Conservation (phyloP, 1,284 basidiomycete species). For the Takashimella tepidaria region DNA sequence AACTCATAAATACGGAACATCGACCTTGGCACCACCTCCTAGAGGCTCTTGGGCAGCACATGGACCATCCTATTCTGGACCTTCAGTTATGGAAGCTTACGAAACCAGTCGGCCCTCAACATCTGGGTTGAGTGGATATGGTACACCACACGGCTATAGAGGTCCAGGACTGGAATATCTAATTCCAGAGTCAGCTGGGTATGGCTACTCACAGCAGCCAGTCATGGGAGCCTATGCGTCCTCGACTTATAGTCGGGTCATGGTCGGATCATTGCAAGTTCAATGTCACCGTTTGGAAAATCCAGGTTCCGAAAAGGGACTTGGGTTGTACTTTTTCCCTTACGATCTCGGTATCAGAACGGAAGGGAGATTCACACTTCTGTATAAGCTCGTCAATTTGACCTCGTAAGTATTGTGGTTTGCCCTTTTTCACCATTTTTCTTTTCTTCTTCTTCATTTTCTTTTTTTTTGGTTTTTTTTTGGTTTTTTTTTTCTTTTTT, state of each 20-base stretch:
- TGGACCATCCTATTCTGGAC: background rate
- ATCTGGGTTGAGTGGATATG: too few relatives aligned
- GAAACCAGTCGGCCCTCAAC: conserved; percentile 1
- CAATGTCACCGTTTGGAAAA: conserved; percentile 78
- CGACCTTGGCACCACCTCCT: background rate
- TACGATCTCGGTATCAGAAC: conserved; percentile 81
- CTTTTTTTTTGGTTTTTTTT: too few relatives aligned
- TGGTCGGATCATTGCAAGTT: conserved; percentile 78
- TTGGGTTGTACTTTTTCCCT: conserved; percentile 81
- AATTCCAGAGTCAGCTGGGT: too few relatives aligned
- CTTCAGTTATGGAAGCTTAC: background rate
- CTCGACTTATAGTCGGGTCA: conserved; percentile 71
- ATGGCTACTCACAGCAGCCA: too few relatives aligned
- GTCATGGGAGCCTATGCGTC: too few relatives aligned
- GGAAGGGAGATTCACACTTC: conserved; percentile 57
- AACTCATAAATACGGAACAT: background rate
- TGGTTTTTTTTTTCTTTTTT: too few relatives aligned
- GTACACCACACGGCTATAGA: too few relatives aligned
- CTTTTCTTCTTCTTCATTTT: too few relatives aligned
- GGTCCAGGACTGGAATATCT: too few relatives aligned
- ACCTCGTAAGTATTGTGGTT: conserved; percentile 30
- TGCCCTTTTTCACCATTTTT: too few relatives aligned
- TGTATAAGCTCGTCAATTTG: conserved; percentile 39
- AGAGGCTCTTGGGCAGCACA: background rate
- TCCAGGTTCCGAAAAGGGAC: conserved; percentile 71